Evolutionary conservation across 2,329 filamentous ascomycete genomes (phyloP), one percentile per base, ranked within the genome.

Genomic region (Trichophyton verrucosum): DNA sequence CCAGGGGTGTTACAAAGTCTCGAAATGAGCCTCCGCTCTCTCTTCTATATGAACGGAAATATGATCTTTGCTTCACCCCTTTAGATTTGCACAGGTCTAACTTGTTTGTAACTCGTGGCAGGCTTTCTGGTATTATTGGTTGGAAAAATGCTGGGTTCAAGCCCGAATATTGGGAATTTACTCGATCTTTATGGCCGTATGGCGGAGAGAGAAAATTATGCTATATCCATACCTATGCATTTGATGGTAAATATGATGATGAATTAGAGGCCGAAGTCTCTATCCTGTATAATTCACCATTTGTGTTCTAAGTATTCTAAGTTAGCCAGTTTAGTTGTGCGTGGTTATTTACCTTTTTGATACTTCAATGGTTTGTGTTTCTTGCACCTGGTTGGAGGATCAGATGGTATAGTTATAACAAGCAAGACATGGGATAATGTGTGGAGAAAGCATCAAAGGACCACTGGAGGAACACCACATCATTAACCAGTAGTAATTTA

Each of bases 141-240:
- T 64, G 60, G 47, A 61, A 64, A 46, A 44, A 60, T 49, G 59
- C 61, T 15, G 60, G 61, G 20, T 64, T 59, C 33, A 63, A 60
- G 30, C 63, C 63, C 3, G 63, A 64, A n/a, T n/a, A 64, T 55
- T 64, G 63, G 63, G 61, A 64, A 55, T 58, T 60, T n/a, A 64
- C 56, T 44, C 51, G 59, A 20, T 58, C 55, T 11, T 33, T 62
- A 24, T 61, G 59, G 58, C 36, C 6, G 15, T 47, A 17, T 47
- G 44, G 24, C 24, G 24, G 24, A 27, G 24, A 27, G 24, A 27
- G 24, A 27, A 27, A 27, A 1, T 27, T 27, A 27, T 27, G 24
- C 24, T 27, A 27, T 4, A 27, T 27, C 4, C 6, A 27, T 27
- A 27, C 24, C 24, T 27, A 4, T 6, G 24, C 24, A 27, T 47